Evolutionary conservation across 129 eudicot species (phyloP), one percentile per base, ranked within the genome.

Genomic region (Flaveria linearis): DNA sequence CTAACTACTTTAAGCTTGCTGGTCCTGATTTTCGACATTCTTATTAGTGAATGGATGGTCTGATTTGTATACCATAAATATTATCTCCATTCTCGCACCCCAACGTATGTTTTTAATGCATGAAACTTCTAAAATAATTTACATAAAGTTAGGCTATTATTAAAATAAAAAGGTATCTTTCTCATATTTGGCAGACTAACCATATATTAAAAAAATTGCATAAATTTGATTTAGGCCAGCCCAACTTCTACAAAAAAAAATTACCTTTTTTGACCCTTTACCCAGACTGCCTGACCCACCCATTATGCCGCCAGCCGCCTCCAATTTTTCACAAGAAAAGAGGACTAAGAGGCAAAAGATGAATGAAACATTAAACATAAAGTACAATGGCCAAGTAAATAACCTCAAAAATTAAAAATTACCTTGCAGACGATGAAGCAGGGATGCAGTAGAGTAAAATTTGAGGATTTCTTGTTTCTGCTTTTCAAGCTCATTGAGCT

Each of bases 351-450:
- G 47, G 69, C 33, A 36, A 53, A 77, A 77, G 23, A 68, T 39
- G 57, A 56, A 4, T 53, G 39, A 9, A 68, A 56, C 61, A 42
- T 69, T 14, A 8, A 68, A 56, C 69, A 43, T 69, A 10, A 78
- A 33, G 52, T 58, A 69, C 47, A 17, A 18, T 51, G 39, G 43
- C 71, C 41, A 42, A 30, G 47, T 62, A 47, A 60, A 30, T 20
- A 13, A 20, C 28, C 15, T 17, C 0, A 18, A 18, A 56, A 9
- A 61, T 6, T 5, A 43, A 2, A 12, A 51, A 8, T 46, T 75
- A 76, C 85, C 85, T 75, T 81, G 81, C 23, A 81, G 81, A 60
- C 81, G 81, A 76, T 76, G 68, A 49, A 81, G 81, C 81, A 81
- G 69, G 49, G 81, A 76, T 69, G 73, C 68, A 39, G 85, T 81